phyloP scores from a whole-genome alignment of 139 green algal species.

The Ettlia oleoabundans region DNA sequence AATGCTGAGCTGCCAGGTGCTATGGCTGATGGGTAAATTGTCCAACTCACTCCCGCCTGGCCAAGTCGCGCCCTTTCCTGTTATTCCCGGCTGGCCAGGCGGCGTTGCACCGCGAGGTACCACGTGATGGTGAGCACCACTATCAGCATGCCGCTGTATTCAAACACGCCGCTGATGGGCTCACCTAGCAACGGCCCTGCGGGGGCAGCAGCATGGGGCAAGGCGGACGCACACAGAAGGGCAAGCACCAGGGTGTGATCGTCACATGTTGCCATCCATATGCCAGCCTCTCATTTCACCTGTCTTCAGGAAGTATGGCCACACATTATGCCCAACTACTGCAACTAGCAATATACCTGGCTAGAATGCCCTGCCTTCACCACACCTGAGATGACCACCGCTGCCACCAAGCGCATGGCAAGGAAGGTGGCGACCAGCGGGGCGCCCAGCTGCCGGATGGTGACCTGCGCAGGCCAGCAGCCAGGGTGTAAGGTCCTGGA shows the following conservation, averaged over 20 bases:
- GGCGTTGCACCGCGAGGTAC: not conserved
- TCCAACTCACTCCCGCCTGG: too few species aligned
- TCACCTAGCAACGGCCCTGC: not conserved
- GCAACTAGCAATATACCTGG: too few species aligned
- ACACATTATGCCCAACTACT: too few species aligned
- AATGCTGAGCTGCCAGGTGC: too few species aligned
- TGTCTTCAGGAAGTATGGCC: too few species aligned
- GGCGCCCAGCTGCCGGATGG: not conserved
- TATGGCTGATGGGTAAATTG: too few species aligned
- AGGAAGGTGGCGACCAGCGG: not conserved
- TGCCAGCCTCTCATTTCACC: too few species aligned
- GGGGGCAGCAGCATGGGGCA: not conserved
- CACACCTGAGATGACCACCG: not conserved
- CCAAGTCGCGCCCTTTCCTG: too few species aligned
- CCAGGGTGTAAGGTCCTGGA: too few species aligned
- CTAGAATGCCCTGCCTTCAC: not conserved
- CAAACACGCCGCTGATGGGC: not conserved
- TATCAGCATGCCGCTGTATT: not conserved
- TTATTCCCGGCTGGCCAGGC: not conserved
- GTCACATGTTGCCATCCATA: too few species aligned
- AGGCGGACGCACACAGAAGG: not conserved
- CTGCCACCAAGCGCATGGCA: not conserved
- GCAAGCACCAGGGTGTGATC: too few species aligned
- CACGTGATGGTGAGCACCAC: not conserved
- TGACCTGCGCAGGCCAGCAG: too few species aligned